Evolutionary conservation across 352 stramenopile genomes (phyloP).

Genomic region (Phytophthora agathidicida): DNA sequence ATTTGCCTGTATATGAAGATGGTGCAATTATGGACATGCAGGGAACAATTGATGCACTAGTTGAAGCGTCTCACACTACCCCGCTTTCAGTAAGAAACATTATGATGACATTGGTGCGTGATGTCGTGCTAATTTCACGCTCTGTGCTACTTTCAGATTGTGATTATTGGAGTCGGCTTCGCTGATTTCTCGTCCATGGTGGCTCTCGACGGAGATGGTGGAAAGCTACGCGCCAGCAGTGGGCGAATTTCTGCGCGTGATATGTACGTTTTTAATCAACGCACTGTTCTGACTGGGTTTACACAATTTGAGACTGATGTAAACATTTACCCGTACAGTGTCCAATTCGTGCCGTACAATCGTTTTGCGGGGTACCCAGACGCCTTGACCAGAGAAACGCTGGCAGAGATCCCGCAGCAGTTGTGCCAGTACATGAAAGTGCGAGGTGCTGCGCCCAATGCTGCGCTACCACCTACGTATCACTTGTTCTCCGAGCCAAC

Average conservation of each 20-base stretch:
- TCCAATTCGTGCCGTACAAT: constrained; percentile 73
- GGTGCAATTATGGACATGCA: constrained; percentile 91
- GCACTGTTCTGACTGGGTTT: too few species aligned
- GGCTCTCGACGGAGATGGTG: constrained; percentile 63
- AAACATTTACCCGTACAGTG: too few species aligned
- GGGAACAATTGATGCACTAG: constrained; percentile 57
- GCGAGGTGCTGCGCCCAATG: constrained; percentile 57
- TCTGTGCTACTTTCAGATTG: constrained; percentile 47
- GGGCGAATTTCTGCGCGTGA: constrained; percentile 51
- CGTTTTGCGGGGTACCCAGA: constrained; percentile 51
- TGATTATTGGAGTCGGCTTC: constrained; percentile 78
- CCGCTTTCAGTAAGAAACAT: constrained; percentile 61
- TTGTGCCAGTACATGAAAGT: constrained; percentile 83
- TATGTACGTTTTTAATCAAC: constrained; percentile 47
- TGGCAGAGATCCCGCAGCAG: constrained; percentile 78
- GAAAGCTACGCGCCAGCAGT: constrained; percentile 48
- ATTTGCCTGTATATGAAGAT: constrained; percentile 36
- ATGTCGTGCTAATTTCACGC: constrained; percentile 4
- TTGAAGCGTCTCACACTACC: constrained; percentile 57
- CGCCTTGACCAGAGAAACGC: constrained; percentile 53
- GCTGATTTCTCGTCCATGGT: constrained; percentile 79
- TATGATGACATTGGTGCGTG: too few species aligned
- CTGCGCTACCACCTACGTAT: constrained; percentile 50
- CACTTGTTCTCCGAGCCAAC: constrained; percentile 50
- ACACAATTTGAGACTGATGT: too few species aligned